Conservation (phyloP, 2,329 filamentous ascomycete species). For the Cercospora canescens region DNA sequence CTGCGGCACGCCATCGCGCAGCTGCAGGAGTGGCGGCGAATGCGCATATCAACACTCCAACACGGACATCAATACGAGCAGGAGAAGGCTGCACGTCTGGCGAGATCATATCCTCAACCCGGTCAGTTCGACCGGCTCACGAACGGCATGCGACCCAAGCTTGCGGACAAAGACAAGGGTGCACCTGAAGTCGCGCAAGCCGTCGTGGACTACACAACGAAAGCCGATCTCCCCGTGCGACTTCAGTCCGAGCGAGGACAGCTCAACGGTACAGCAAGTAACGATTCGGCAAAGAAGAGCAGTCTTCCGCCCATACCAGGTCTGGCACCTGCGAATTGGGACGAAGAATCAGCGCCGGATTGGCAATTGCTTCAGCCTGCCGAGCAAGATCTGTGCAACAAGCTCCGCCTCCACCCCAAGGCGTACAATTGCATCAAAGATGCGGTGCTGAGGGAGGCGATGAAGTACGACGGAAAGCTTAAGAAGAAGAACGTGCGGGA, state of each 20-base stretch:
- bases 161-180: constrained; percentile 20
- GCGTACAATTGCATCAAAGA: constrained; percentile 95
- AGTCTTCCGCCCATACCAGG: constrained; percentile 43
- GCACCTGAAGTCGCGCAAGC: constrained; percentile 31
- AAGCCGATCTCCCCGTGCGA: constrained; percentile 33
- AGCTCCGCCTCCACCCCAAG: constrained; percentile 84
- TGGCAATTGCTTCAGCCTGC: constrained; percentile 81
- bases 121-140: constrained; percentile 34
- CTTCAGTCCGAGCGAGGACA: constrained; percentile 18
- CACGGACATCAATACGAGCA: constrained; percentile 89
- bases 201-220: constrained; percentile 35
- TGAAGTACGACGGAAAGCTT: constrained; percentile 81
- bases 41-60: constrained; percentile 80
- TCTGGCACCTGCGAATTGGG: constrained; percentile 65
- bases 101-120: constrained; percentile 50
- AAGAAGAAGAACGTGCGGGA: constrained; percentile 95
- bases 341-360: constrained; percentile 76
- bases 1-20: constrained; percentile 85
- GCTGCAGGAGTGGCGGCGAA: constrained; percentile 88
- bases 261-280: constrained; percentile 33
- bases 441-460: constrained; percentile 82
- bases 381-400: constrained; percentile 82
- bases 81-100: constrained; percentile 76
- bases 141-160: constrained; percentile 30
- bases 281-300: constrained; percentile 25